Base-by-base conservation (phyloP, 768 basidiomycete species). In the Mycena maculata region DNA sequence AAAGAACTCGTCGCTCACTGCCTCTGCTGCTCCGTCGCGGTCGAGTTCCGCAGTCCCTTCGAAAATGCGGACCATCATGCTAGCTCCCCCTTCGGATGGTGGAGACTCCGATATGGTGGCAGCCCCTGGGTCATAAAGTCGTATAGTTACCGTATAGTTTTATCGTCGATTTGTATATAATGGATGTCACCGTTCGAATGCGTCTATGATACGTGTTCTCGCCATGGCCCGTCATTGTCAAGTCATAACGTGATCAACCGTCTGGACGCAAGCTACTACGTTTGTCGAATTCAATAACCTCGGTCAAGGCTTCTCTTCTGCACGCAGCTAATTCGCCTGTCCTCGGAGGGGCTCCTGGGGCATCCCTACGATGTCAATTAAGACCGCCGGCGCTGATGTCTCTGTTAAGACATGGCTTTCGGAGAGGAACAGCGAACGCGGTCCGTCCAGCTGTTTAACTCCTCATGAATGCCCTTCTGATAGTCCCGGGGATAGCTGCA, bases 11-110 rank as follows among this genome's bases (percentile, higher is more conserved):
- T 74, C 85, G 10, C 77, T 80, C 36, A 79, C 81, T 45, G 85
- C 82, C 18, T 86, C 87, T 31, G 78, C 84, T 44, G 86, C 81
- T 44, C 85, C 88, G 20, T 90, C 89, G 59, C 85, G 89, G 41
- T 84, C 87, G 57, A 84, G 83, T 31, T 90, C 89, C 1, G 83
- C 80, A 3, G 83, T 81, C 20, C 88, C 87, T 31, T 87, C 90
- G 28, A 90, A 90, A 75, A 89, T 91, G 89, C 82, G 90, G 64
- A 89, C 85, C 64, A 85, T 86, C n/a, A 80, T 88, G 50, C 74
- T 82, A 47, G 83, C 83, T 12, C 85, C 87, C 15, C 78, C 82
- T 20, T 84, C 85, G 20, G 88, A 89, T 65, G 85, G 76, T 45
- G 84, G 82, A 16, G 87, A 88, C 67, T 82, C 83, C 48, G 88